Base-by-base conservation (phyloP, 2,329 filamentous ascomycete genomes). In the Neospermospora avenae region DNA sequence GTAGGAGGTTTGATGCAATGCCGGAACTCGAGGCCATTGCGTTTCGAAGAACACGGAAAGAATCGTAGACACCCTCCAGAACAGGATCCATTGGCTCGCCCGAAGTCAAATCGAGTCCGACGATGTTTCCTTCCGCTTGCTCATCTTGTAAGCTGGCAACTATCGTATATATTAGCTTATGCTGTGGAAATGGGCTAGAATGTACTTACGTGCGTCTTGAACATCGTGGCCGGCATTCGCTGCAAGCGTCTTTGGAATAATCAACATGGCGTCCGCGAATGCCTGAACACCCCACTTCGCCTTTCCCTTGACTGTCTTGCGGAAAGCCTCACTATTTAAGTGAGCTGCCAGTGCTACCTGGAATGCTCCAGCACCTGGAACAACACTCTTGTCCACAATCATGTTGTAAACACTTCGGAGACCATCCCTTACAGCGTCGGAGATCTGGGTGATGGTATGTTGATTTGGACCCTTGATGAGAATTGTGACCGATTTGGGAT, bases 351-450 rank as follows among this genome's bases (percentile, higher is more conserved):
- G 96, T 34, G 95, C 93, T 48, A 99, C 87, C 77, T 99, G 95
- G 85, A 96, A 99, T 53, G 95, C 91, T 70, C 95, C 95, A 60
- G 87, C 95, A 60, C 95, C 95, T 1, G 95, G 95, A 25, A 99
- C 91, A 20, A 99, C 95, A 68, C 90, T 93, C 77, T 88, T 86
- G 75, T 99, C 95, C n/a, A 98, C 93, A 74, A 99, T 98, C 82
- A 96, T 96, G 81, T 99, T 99, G 84, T 97, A 98, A 53, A 98
- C 95, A 74, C 91, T 96, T 72, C 95, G 86, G 68, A 99, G 83
- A 64, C 95, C 95, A 74, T 99, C 95, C 57, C 95, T 86, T 46
- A 98, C 95, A 2, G 95, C 95, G 74, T 99, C 95, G 67, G 92
- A 96, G 72, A 99, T 92, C 77, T 99, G 95, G 14, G 90, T 87